phyloP scores from a whole-genome alignment of 176 grass and related monocot species.

The Canna indica region DNA sequence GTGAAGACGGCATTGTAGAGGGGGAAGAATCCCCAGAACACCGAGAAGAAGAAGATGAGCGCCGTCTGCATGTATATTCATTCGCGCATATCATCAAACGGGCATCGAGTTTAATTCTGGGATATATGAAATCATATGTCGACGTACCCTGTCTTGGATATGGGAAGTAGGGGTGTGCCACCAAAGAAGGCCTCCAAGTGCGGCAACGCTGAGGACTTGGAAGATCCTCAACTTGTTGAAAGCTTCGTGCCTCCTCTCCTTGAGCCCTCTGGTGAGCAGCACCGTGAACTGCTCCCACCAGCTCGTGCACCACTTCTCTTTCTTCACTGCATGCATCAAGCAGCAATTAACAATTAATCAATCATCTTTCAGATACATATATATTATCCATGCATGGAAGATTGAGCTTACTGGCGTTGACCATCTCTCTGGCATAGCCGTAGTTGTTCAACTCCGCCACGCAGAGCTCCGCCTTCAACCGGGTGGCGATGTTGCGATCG shows the following conservation, averaged over 20 bases:
- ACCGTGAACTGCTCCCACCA: constrained; percentile 87
- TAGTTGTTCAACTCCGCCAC: constrained; percentile 14
- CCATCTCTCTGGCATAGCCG: constrained; percentile 16
- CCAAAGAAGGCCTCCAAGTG: constrained; percentile 75
- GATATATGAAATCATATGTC: no score
- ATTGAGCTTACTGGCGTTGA: not conserved
- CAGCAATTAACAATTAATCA: not conserved
- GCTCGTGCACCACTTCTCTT: constrained; percentile 53
- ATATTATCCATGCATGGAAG: no score
- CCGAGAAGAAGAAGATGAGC: constrained; percentile 93
- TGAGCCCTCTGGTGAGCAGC: constrained; percentile 64
- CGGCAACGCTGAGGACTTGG: constrained; percentile 84
- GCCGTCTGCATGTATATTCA: constrained; percentile 30
- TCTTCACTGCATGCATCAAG: not conserved
- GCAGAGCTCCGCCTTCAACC: constrained; percentile 71
- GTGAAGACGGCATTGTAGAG: constrained; percentile 97
- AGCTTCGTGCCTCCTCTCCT: constrained; percentile 69
- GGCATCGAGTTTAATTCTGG: no score
- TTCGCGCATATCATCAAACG: no score
- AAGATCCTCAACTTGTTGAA: constrained; percentile 98
- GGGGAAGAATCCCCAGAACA: constrained; percentile 99
- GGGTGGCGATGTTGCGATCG: constrained; percentile 54
- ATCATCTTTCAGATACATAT: no score
- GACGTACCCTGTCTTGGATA: constrained; percentile 62
- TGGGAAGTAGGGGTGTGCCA: constrained; percentile 71